Conservation (phyloP, 768 basidiomycete species). For the Heimioporus sp. region DNA sequence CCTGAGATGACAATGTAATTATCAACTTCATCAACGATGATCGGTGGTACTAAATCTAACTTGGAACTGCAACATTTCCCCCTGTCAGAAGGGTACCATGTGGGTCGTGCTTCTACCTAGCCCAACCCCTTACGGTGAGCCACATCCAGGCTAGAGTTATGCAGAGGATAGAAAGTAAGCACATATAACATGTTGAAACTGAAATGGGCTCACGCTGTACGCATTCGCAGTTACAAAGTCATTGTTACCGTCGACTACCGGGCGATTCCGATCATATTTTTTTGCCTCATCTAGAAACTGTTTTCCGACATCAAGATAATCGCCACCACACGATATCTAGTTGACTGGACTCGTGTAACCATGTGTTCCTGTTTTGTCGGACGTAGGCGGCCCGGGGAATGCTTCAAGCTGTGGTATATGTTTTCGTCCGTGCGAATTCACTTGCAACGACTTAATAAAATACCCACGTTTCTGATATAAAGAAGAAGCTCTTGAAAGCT, state of each 20-base stretch:
- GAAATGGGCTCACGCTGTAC: conserved; percentile 23
- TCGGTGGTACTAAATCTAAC: no score
- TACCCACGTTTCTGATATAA: conserved; percentile 21
- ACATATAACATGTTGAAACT: neutral
- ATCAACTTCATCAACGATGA: no score
- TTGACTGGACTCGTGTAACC: conserved; percentile 34
- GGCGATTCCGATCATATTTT: conserved; percentile 47
- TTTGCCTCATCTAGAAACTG: conserved; percentile 47
- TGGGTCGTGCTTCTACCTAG: no score
- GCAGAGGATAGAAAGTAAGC: neutral
- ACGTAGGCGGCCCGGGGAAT: conserved; percentile 30
- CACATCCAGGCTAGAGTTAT: conserved; percentile 9
- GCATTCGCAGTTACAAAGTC: conserved; percentile 33
- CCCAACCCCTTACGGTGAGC: no score
- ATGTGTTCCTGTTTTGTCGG: conserved; percentile 26
- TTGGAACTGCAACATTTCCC: no score
- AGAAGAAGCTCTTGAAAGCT: conserved; percentile 23
- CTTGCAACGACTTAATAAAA: no score
- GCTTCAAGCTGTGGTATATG: conserved; percentile 26
- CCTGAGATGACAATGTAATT: no score
- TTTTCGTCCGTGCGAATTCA: neutral
- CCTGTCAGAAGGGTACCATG: no score
- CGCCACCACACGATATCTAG: conserved; percentile 17
- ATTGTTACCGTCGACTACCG: conserved; percentile 45
- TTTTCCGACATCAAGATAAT: conserved; percentile 22